A percentile compares a stretch with the other conserved stretches of the same genome.
phyloP scores from a whole-genome alignment of 2,329 filamentous ascomycete species.

The Exophiala spinifera region DNA sequence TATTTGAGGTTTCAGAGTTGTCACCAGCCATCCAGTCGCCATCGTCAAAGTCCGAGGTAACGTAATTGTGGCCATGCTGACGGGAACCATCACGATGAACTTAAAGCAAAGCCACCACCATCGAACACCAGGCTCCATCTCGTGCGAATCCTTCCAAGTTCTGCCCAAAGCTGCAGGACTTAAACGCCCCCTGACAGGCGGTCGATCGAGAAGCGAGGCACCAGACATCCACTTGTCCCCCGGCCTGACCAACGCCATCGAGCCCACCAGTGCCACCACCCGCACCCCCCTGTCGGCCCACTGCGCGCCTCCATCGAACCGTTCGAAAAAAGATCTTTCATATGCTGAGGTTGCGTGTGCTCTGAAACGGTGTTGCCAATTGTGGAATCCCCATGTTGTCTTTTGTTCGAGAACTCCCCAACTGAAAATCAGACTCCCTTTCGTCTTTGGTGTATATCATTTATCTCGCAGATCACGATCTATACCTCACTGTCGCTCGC shows the following conservation, averaged over 20 bases:
- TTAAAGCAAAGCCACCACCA: neutral
- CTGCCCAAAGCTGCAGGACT: neutral
- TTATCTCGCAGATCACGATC: slow-evolving; percentile 1
- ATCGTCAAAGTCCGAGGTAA: neutral
- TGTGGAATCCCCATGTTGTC: slow-evolving; percentile 11
- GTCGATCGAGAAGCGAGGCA: slow-evolving; percentile 3
- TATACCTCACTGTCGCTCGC: slow-evolving; percentile 8
- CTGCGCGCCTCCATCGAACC: slow-evolving; percentile 1
- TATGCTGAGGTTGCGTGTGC: slow-evolving; percentile 3
- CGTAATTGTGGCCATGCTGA: neutral
- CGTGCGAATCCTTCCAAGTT: slow-evolving; percentile 10
- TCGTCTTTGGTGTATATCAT: slow-evolving; percentile 13
- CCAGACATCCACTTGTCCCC: neutral
- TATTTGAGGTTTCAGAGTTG: neutral
- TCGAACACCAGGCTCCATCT: neutral
- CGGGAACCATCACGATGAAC: neutral
- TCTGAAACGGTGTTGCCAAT: slow-evolving; percentile 20
- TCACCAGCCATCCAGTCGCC: neutral
- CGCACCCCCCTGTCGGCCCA: neutral
- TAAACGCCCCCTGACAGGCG: slow-evolving; percentile 3
- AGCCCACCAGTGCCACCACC: slow-evolving; percentile 3
- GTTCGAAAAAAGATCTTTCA: slow-evolving; percentile 8
- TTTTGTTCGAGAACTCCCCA: slow-evolving; percentile 12
- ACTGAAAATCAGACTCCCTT: slow-evolving; percentile 17
- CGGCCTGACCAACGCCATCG: slow-evolving; percentile 9